These are phyloP conservation scores for Xylogone sp. DNA, from an alignment of 2,329 filamentous ascomycete species.

Conservation along the genomic window DNA sequence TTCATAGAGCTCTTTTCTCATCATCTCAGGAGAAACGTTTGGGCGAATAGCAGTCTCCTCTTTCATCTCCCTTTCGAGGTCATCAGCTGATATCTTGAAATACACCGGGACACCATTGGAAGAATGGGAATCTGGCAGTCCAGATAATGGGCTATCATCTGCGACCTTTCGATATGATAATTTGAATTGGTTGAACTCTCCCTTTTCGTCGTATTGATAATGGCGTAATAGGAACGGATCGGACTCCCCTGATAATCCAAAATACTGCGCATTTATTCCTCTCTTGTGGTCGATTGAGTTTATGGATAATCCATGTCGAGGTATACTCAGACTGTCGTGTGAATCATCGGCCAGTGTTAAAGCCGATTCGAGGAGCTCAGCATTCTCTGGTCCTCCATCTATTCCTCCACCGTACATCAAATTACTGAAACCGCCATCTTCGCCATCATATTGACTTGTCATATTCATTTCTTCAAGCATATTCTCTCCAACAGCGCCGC, in stretches of 20 bases:
- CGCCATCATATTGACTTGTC: too few relatives aligned
- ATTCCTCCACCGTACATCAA: too few relatives aligned
- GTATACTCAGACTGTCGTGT: too few relatives aligned
- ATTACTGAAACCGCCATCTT: too few relatives aligned
- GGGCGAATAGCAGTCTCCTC: neutral
- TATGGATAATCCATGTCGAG: too few relatives aligned
- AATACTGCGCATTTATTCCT: neutral
- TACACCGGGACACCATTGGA: slow-evolving; percentile 1
- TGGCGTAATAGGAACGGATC: slow-evolving; percentile 1
- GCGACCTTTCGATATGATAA: neutral
- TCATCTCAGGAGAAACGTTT: neutral
- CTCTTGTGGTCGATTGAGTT: neutral
- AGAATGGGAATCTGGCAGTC: neutral
- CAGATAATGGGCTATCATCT: too few relatives aligned
- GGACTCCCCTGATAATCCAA: slow-evolving; percentile 2
- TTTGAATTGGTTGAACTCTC: slow-evolving; percentile 1
- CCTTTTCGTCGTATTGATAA: slow-evolving; percentile 1
- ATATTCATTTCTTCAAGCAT: too few relatives aligned
- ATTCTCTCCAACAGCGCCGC: too few relatives aligned
- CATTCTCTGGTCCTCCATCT: too few relatives aligned
- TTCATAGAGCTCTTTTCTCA: slow-evolving; percentile 1
- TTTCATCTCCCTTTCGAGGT: neutral
- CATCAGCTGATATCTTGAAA: slow-evolving; percentile 2
- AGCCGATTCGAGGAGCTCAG: too few relatives aligned
- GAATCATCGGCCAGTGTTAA: too few relatives aligned